Evolutionary conservation across 2,329 filamentous ascomycete species (phyloP), one percentile per base, ranked within the genome.

Genomic region (Chaetomium sp.): DNA sequence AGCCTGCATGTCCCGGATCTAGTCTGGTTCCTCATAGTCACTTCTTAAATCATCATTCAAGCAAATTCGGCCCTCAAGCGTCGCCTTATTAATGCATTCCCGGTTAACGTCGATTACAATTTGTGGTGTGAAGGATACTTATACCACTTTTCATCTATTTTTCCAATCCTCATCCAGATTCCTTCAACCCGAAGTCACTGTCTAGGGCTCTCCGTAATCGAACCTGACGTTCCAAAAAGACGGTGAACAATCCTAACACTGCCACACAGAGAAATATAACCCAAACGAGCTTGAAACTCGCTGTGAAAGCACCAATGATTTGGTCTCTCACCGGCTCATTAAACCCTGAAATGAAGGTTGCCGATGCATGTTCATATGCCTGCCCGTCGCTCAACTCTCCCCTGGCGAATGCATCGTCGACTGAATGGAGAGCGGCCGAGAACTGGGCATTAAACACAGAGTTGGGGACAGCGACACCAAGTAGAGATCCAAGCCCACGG

Each of bases 391-490:
- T 61, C 45, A 72, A 54, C 56, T 63, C 38, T 10, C n/a, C 10
- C 21, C n/a, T 60, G 1, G 64, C 64, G 7, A 9, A 4, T 0
- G 2, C 6, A 25, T 69, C 54, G 6, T 42, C 21, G 8, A 70
- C 65, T 2, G 42, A 27, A 3, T 27, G 6, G 6, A 70, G 27
- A 0, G 55, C 12, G 8, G 57, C 27, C 6, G 66, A 29, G 35
- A 72, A 69, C 45, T 63, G 47, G 8, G 66, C 68, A 54, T 74
- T 72, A 68, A 80, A 80, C n/a, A 78, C 74, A 0, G 75, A 71
- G 1, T 74, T 74, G 1, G 76, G 76, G 9, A 82, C 71, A 0
- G 77, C 74, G 0, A 81, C 76, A 5, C 79, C 80, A 27, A 80
- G 72, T 4, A 79, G 75, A 10, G 75, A 73, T 0, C 80, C 80